Evolutionary conservation across 495 filamentous ascomycete species (phyloP), one percentile per base, ranked within the genome.

Genomic region (Rostrohypoxylon terebratum): DNA sequence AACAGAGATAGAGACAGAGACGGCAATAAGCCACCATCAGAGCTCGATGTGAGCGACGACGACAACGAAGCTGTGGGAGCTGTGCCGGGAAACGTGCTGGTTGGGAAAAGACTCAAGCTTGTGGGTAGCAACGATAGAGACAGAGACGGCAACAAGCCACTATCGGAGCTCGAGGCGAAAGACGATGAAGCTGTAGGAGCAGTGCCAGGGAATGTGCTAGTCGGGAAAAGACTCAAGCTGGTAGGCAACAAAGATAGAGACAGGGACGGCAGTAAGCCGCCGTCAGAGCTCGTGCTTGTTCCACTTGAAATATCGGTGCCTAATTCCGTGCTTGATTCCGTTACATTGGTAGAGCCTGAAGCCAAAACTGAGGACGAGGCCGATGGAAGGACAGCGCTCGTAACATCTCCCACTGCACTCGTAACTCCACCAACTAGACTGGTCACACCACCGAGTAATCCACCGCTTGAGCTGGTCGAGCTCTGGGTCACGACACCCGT

Each of bases 401-500:
- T 72, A 38, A 72, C 63, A 23, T 42, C 59, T 9, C 57, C 57
- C 5, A 72, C 63, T n/a, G 40, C 66, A 42, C 71, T 73, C 2
- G 71, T 73, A 40, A 74, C 55, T 47, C 58, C 68, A 63, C 68
- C 72, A 31, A 77, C 51, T 25, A 71, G 8, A 23, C 69, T 72
- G 2, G 69, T 72, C 16, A 75, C 28, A 14, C 59, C 63, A 18
- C 34, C 60, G 38, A 76, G 31, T n/a, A 77, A 66, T 55, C 69
- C 73, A 5, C 62, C 45, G 51, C 14, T 45, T 18, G 76, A 63
- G 51, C 67, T 77, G 4, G 70, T 66, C 4, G 77, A 70, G 16
- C 57, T 68, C 14, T 40, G 55, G 9, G 78, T 82, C 23, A 82
- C 78, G 14, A 76, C 75, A 48, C 79, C 79, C 0, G 77, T 80